Percentiles rank a stretch among this genome's conserved stretches.
Conservation (phyloP, 768 basidiomycete genomes). For the Chalciporus pseudorubinellus region DNA sequence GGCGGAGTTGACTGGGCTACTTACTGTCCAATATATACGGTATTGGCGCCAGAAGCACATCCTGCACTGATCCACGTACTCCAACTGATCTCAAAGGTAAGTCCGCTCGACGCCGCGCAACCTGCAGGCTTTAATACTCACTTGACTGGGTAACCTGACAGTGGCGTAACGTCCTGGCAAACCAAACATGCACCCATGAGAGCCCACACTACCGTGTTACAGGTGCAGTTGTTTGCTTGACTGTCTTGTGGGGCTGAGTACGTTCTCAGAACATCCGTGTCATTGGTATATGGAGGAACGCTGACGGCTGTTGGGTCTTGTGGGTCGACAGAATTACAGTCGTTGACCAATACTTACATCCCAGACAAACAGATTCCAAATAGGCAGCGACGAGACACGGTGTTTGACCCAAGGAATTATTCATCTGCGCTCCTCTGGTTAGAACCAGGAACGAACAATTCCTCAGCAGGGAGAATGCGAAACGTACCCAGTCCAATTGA, state of each 20-base stretch:
- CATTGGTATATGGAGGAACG: neutral
- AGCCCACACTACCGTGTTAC: neutral
- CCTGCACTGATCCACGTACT: neutral
- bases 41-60: neutral
- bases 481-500: neutral
- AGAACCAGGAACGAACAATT: neutral
- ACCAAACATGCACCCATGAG: neutral
- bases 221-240: neutral
- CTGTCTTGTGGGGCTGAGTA: neutral
- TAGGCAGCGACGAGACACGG: neutral
- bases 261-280: neutral
- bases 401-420: neutral
- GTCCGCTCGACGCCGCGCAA: neutral
- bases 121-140: neutral
- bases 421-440: neutral
- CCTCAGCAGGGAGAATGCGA: neutral
- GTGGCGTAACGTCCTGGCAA: neutral
- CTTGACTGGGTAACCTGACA: neutral
- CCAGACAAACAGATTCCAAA: neutral
- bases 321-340: too few relatives aligned
- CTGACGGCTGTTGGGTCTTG: neutral
- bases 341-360: too few relatives aligned
- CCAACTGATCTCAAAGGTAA: neutral
- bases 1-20: neutral
- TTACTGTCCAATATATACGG: neutral